A percentile compares a stretch with the other conserved stretches of the same genome.
Conservation (phyloP, 495 filamentous ascomycete genomes). For the Hypoxylon perforatum region DNA sequence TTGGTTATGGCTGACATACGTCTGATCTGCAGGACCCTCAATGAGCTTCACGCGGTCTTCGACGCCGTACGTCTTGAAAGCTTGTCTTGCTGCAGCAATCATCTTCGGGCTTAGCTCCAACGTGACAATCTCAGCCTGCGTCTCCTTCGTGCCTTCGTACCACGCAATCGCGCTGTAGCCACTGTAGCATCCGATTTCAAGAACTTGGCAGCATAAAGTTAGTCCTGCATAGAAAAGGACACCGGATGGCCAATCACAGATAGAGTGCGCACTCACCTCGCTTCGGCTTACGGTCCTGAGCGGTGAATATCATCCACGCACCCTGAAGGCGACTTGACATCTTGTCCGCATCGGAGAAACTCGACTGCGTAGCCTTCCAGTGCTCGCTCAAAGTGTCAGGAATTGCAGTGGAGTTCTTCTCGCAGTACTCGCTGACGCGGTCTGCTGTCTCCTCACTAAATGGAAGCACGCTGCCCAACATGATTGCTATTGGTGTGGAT, state of each 20-base stretch:
- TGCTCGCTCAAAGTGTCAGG: conserved; percentile 31
- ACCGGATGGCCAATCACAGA: too few species aligned
- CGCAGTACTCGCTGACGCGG: conserved; percentile 43
- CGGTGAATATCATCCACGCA: conserved; percentile 42
- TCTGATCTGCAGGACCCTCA: conserved; percentile 25
- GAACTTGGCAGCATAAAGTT: conserved; percentile 31
- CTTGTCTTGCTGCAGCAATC: conserved; percentile 29
- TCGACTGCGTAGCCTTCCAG: conserved; percentile 31
- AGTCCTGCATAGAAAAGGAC: neutral
- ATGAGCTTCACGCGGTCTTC: conserved; percentile 39
- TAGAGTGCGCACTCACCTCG: neutral
- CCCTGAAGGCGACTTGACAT: conserved; percentile 27
- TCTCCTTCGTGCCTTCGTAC: conserved; percentile 43
- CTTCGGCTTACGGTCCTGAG: conserved; percentile 18
- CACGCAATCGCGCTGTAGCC: conserved; percentile 52
- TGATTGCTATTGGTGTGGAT: too few species aligned
- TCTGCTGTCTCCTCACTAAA: conserved; percentile 36
- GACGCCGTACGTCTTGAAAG: conserved; percentile 31
- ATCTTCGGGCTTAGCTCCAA: conserved; percentile 43
- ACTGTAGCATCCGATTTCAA: conserved; percentile 51
- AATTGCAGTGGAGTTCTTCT: conserved; percentile 40
- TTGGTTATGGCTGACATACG: too few species aligned
- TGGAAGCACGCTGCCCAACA: too few species aligned
- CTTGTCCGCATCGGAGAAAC: conserved; percentile 6
- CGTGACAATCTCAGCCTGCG: conserved; percentile 26